Percentiles rank a stretch among this genome's conserved stretches.
phyloP scores from a whole-genome alignment of 2,329 filamentous ascomycete species.

The Coccinonectria pachysandricola region DNA sequence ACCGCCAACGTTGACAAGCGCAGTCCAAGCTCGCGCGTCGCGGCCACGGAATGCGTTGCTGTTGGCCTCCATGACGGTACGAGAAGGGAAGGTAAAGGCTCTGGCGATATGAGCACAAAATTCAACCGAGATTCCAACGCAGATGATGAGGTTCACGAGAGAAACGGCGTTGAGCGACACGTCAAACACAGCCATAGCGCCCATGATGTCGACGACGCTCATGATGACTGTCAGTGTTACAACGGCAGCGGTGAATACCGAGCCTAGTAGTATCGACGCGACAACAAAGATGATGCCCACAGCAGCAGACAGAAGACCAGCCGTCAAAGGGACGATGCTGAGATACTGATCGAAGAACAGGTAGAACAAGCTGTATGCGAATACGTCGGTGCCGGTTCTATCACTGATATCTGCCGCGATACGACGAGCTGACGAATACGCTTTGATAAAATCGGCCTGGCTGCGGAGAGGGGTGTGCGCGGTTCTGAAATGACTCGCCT shows the following conservation, averaged over 20 bases:
- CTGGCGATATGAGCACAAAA: conserved; percentile 96
- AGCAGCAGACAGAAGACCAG: conserved; percentile 68
- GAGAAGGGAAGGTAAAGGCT: conserved; percentile 88
- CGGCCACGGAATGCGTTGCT: conserved; percentile 68
- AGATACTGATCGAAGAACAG: conserved; percentile 99
- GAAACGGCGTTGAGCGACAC: conserved; percentile 93
- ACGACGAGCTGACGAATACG: conserved; percentile 79
- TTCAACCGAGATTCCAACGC: conserved; percentile 90
- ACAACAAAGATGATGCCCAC: conserved; percentile 78
- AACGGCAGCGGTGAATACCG: conserved; percentile 67
- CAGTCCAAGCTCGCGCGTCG: conserved; percentile 83
- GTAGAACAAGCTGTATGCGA: conserved; percentile 96
- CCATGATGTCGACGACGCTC: conserved; percentile 89
- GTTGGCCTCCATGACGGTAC: conserved; percentile 66
- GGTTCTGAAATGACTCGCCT: conserved; percentile 84
- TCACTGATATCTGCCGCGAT: conserved; percentile 68
- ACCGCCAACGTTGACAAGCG: conserved; percentile 86
- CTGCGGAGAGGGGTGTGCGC: conserved; percentile 77
- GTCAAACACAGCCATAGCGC: conserved; percentile 79
- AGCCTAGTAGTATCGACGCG: conserved; percentile 72
- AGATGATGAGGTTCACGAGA: conserved; percentile 93
- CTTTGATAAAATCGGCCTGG: conserved; percentile 85
- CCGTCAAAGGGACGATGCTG: conserved; percentile 70
- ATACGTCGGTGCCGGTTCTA: conserved; percentile 68
- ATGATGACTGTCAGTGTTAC: conserved; percentile 83